Conservation (phyloP, 2,329 filamentous ascomycete species). For the Annulohypoxylon truncatum region DNA sequence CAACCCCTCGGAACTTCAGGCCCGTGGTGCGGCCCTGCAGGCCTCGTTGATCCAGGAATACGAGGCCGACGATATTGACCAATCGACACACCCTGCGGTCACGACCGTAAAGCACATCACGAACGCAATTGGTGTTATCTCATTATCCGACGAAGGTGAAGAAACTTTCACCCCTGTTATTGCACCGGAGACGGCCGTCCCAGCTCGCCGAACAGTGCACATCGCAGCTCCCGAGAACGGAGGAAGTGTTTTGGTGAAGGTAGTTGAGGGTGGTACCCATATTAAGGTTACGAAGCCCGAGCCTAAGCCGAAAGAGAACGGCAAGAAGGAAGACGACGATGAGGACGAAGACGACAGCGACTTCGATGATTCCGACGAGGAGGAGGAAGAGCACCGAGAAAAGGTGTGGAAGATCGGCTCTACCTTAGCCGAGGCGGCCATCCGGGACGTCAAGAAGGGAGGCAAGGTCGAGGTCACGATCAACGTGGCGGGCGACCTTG, state of each 20-base stretch:
- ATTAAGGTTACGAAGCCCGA: conserved; percentile 94
- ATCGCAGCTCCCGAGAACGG: conserved; percentile 81
- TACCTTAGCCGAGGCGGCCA: conserved; percentile 84
- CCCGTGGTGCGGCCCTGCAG: conserved; percentile 93
- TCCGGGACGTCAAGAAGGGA: conserved; percentile 87
- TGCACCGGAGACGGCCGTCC: conserved; percentile 86
- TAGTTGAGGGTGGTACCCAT: conserved; percentile 88
- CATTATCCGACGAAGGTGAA: conserved; percentile 64
- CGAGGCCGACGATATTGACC: conserved; percentile 91
- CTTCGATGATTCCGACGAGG: conserved; percentile 74
- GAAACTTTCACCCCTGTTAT: conserved; percentile 85
- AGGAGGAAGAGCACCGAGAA: conserved; percentile 89
- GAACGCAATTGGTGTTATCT: conserved; percentile 87
- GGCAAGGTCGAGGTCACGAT: conserved; percentile 94
- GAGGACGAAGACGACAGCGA: conserved; percentile 72
- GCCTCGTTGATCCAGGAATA: conserved; percentile 95
- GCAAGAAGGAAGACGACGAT: conserved; percentile 55
- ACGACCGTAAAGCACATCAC: conserved; percentile 92
- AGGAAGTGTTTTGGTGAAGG: conserved; percentile 87
- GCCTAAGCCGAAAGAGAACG: conserved; percentile 76
- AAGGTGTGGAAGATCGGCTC: conserved; percentile 92
- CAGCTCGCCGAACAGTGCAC: conserved; percentile 85
- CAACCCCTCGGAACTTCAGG: conserved; percentile 92
- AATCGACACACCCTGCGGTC: conserved; percentile 94
- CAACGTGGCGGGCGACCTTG: conserved; percentile 84